Conservation (phyloP, 768 basidiomycete genomes). For the Calocybe cyanea region DNA sequence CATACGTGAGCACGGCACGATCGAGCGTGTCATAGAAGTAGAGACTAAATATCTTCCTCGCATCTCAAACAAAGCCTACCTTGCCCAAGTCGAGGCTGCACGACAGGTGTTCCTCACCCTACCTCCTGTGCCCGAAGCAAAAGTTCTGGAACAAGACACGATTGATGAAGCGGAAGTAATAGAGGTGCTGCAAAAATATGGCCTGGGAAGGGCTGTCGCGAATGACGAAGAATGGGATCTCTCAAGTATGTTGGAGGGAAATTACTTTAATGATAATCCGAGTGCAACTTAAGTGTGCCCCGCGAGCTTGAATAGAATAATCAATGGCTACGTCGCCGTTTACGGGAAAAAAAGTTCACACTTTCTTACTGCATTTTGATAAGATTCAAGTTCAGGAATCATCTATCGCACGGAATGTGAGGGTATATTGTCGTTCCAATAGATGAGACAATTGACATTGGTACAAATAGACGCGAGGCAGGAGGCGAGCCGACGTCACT, state of each 20-base stretch:
- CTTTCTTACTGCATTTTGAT: too few species aligned
- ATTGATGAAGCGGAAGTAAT: constrained; percentile 40
- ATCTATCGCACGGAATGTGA: too few species aligned
- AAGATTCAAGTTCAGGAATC: too few species aligned
- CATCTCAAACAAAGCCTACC: constrained; percentile 45
- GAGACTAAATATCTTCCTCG: constrained; percentile 51
- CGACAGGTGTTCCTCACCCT: constrained; percentile 61
- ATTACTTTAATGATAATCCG: constrained; percentile 68
- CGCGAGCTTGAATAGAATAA: background rate
- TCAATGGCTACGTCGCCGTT: background rate
- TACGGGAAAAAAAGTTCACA: too few species aligned
- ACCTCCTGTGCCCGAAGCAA: constrained; percentile 54
- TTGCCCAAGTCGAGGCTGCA: constrained; percentile 60
- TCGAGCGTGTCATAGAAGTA: constrained; percentile 61
- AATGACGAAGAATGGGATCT: constrained; percentile 37
- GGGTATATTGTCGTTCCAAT: too few species aligned
- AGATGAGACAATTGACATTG: too few species aligned
- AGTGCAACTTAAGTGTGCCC: constrained; percentile 19
- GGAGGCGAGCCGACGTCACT: too few species aligned
- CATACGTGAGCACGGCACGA: constrained; percentile 65
- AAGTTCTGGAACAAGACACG: constrained; percentile 28
- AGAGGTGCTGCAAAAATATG: constrained; percentile 46
- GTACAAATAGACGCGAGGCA: too few species aligned
- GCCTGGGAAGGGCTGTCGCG: constrained; percentile 38
- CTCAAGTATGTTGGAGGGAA: constrained; percentile 48